These are phyloP conservation scores for Kitagawia praeruptora DNA, from an alignment of 129 eudicot genomes.

Conservation along the genomic window DNA sequence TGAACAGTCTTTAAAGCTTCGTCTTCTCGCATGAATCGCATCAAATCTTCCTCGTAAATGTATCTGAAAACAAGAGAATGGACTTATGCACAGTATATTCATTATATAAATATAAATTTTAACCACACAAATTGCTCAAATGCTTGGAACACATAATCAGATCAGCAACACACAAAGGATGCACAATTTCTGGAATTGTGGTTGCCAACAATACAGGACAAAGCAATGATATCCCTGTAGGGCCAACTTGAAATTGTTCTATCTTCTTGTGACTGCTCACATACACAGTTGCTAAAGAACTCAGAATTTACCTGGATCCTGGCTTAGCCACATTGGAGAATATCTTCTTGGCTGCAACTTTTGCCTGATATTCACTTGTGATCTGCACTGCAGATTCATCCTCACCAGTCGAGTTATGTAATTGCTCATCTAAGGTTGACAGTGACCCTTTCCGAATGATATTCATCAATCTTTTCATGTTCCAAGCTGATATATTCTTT, in stretches of 20 bases:
- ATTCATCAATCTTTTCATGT: constrained; percentile 75
- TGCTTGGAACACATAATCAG: neutral
- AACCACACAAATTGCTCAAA: neutral
- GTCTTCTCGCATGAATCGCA: constrained; percentile 44
- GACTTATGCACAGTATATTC: neutral
- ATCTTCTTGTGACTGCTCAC: neutral
- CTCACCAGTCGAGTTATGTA: constrained; percentile 42
- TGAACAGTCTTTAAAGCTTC: constrained; percentile 45
- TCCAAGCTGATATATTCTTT: constrained; percentile 81
- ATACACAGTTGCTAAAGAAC: neutral
- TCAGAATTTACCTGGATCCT: constrained; percentile 58
- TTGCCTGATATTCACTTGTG: constrained; percentile 72
- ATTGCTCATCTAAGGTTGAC: constrained; percentile 65
- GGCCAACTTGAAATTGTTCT: neutral
- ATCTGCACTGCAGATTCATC: constrained; percentile 65
- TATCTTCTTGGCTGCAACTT: constrained; percentile 74
- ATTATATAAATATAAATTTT: too few relatives aligned
- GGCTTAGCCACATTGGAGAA: constrained; percentile 70
- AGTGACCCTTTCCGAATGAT: constrained; percentile 58
- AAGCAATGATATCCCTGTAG: neutral
- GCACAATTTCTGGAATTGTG: neutral
- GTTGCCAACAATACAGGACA: neutral
- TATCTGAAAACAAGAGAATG: constrained; percentile 15
- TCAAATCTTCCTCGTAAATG: constrained; percentile 44
- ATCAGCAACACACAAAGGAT: neutral